phyloP scores from a whole-genome alignment of 1,284 basidiomycete species.

The Athelia sp. region DNA sequence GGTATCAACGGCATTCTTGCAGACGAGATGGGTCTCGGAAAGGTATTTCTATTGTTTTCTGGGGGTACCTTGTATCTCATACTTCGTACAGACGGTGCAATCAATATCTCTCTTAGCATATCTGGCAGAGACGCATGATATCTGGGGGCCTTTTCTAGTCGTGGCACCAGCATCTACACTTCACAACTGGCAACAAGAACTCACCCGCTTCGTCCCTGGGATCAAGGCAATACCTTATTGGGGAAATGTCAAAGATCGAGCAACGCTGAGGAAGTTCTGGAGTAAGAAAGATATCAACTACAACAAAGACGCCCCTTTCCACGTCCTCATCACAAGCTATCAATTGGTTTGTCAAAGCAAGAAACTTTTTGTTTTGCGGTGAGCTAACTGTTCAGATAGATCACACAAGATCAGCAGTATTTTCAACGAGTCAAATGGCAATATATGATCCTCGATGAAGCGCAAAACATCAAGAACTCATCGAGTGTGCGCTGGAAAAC shows the following conservation, averaged over 20 bases:
- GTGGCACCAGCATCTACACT: constrained; percentile 97
- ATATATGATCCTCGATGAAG: constrained; percentile 99
- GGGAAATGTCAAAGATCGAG: constrained; percentile 96
- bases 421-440: constrained; percentile 99
- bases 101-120: constrained; percentile 97
- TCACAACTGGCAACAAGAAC: constrained; percentile 99
- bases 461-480: constrained; percentile 99
- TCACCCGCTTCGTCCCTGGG: constrained; percentile 90
- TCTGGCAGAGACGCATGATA: constrained; percentile 95
- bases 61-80: not conserved
- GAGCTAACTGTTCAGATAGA: constrained; percentile 34
- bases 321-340: constrained; percentile 96
- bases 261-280: constrained; percentile 96
- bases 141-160: constrained; percentile 99
- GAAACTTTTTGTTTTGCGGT: not conserved
- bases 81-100: constrained; percentile 80
- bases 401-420: constrained; percentile 97
- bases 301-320: constrained; percentile 93
- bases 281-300: constrained; percentile 97
- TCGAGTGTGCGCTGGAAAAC: constrained; percentile 99
- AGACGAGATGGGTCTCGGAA: constrained; percentile 98
- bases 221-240: constrained; percentile 97
- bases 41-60: constrained; percentile 42
- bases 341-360: constrained; percentile 64
- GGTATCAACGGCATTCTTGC: constrained; percentile 98